Base-by-base conservation (phyloP, 345 rosid genomes). In the Hibiscus tridactylites region DNA sequence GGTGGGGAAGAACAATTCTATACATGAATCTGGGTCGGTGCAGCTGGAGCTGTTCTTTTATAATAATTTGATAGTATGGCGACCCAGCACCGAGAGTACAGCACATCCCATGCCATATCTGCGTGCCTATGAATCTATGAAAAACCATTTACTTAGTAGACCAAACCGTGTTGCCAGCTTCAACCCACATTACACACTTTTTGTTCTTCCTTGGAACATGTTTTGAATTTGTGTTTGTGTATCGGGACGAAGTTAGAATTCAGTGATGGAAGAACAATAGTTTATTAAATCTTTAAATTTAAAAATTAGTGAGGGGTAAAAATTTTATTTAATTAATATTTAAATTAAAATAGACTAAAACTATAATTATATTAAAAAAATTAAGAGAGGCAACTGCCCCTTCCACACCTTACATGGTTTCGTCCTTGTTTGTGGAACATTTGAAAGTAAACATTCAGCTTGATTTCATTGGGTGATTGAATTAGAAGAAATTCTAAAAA, bases 101-200 rank as follows among this genome's bases (percentile, higher is more conserved):
- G 29, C 60, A 9, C 60, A 19, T 19, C 4, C 28, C 29, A 21
- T 56, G 60, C 12, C 11, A 21, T 9, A 9, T 9, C 19, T 52
- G 56, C 28, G 17, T n/a, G 57, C 57, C 9, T 2, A 19, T 4
- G 31, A 57, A 57, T 9, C 13, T 9, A 6, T 9, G 61, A 9
- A 39, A 39, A 31, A 31, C 35, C 31, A 31, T 3, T 3, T 31
- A 31, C 35, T 31, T 31, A 57, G 29, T 10, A 56, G 5, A 37
- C 9, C 44, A 39, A 58, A 58, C 5, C 62, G 62, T 58, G 62
- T 58, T 58, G 62, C 62, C 62, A 58, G 62, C 35, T 58, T 58
- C 62, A 11, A 24, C 15, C 33, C 33, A 24, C 28, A 58, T 24
- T 19, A 56, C 60, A 56, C 28, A 54, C 26, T 2, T 19, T 21